phyloP scores from a whole-genome alignment of 2,329 filamentous ascomycete genomes.

The Aspergillus tamarii region DNA sequence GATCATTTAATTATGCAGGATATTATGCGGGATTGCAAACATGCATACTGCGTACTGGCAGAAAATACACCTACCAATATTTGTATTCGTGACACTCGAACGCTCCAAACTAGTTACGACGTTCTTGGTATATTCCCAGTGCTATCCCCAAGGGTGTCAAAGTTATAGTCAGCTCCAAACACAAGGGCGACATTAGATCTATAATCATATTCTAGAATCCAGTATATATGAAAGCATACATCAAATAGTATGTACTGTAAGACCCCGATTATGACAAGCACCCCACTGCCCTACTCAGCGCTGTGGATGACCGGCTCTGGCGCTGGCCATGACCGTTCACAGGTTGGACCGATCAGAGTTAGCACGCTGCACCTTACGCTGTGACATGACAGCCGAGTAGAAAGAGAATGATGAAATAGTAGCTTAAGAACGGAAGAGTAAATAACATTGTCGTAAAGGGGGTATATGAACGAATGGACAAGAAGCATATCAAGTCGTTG shows the following conservation, averaged over 20 bases:
- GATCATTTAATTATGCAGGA: too few relatives aligned
- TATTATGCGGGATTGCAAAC: background rate
- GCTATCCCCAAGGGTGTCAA: background rate
- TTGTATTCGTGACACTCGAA: background rate
- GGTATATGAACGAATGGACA: conserved; percentile 37
- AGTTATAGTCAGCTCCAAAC: background rate
- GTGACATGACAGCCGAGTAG: background rate
- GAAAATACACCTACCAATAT: background rate
- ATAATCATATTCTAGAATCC: background rate
- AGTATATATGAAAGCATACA: background rate
- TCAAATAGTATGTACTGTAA: background rate
- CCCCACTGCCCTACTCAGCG: background rate
- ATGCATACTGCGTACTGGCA: background rate
- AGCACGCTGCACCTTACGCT: background rate
- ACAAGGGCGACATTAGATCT: background rate
- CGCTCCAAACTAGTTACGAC: background rate
- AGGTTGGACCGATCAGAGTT: background rate
- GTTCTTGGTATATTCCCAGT: background rate
- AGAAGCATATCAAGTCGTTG: conserved; percentile 23
- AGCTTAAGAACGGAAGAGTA: conserved; percentile 23
- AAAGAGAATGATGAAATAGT: conserved; percentile 9
- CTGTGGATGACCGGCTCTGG: background rate
- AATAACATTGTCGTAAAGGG: conserved; percentile 29
- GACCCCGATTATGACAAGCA: background rate
- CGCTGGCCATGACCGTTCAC: background rate